Conservation (phyloP, 1,284 basidiomycete genomes). For the Heterobasidion irregulare region DNA sequence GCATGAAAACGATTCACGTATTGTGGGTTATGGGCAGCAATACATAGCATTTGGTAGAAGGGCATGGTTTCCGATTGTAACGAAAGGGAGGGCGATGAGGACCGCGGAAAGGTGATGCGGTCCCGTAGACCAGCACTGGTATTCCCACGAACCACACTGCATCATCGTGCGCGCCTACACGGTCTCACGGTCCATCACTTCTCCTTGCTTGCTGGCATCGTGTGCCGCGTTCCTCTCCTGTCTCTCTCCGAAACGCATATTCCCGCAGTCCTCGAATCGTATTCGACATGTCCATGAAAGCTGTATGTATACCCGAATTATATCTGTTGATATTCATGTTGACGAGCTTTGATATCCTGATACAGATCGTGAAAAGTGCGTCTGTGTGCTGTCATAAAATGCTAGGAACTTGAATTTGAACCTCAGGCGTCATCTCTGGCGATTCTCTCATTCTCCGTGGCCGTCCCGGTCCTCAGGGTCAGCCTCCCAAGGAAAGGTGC, state of each 20-base stretch:
- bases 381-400: constrained; percentile 1
- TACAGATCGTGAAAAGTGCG: constrained; percentile 16
- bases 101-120: too few relatives aligned
- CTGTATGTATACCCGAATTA: constrained; percentile 33
- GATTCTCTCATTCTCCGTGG: constrained; percentile 82
- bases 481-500: constrained; percentile 83
- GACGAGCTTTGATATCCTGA: neutral
- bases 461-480: constrained; percentile 70
- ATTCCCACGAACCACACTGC: neutral
- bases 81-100: neutral
- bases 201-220: neutral
- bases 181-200: neutral
- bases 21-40: constrained; percentile 63
- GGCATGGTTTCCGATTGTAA: constrained; percentile 47
- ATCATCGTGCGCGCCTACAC: neutral
- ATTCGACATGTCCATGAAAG: constrained; percentile 54
- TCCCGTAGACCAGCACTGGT: neutral
- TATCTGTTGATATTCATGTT: constrained; percentile 14
- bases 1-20: constrained; percentile 40
- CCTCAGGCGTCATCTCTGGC: constrained; percentile 76
- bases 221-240: neutral
- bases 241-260: neutral
- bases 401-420: constrained; percentile 13
- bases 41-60: constrained; percentile 76
- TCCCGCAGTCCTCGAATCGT: neutral